Conservation (phyloP, 129 eudicot species). For the Rutidosis leptorrhynchoides region DNA sequence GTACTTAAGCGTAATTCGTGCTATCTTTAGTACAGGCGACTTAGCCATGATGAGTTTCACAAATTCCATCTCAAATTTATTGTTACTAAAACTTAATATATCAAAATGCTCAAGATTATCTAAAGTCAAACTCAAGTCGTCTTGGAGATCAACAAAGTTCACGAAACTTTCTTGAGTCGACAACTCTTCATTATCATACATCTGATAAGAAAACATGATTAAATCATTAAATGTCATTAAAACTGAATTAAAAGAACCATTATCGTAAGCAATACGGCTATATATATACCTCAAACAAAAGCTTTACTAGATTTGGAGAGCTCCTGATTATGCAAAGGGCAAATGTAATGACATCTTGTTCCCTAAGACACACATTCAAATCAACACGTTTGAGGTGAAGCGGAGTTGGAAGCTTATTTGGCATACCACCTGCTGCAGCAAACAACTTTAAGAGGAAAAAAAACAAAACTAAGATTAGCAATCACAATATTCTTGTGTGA, state of each 20-base stretch:
- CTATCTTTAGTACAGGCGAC: too few relatives aligned
- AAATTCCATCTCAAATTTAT: background rate
- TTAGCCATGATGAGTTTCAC: constrained; percentile 10
- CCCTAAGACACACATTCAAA: background rate
- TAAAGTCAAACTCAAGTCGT: background rate
- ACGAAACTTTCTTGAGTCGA: too few relatives aligned
- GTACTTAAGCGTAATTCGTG: too few relatives aligned
- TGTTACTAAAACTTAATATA: background rate
- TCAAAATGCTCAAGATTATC: constrained; percentile 5
- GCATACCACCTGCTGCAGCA: too few relatives aligned
- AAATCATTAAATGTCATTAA: background rate
- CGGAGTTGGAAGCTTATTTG: constrained; percentile 2
- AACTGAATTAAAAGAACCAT: background rate
- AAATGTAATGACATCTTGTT: background rate
- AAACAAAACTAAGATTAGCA: background rate
- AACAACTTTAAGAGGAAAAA: background rate
- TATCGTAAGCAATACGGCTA: too few relatives aligned
- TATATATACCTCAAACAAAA: background rate
- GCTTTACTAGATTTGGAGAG: constrained; percentile 1
- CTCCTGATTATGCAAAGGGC: constrained; percentile 3
- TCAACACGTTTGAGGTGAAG: background rate
- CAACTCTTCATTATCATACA: too few relatives aligned
- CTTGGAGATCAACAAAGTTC: too few relatives aligned
- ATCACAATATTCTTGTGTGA: too few relatives aligned
- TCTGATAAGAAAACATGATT: background rate